Evolutionary conservation across 805 yeast species (phyloP), one percentile per base, ranked within the genome.

Genomic region (Yarrowia alimentaria): DNA sequence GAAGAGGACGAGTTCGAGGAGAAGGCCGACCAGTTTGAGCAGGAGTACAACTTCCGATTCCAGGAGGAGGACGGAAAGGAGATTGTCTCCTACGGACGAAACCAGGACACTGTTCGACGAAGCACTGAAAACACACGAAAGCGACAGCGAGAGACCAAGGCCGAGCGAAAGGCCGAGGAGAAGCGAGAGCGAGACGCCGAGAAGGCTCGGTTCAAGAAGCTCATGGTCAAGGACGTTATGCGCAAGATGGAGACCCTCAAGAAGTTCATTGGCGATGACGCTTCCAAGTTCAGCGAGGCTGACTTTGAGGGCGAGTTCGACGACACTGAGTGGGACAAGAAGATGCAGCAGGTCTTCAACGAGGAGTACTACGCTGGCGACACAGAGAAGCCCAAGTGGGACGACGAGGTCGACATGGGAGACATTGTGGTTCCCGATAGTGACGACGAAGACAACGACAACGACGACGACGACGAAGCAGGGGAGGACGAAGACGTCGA

Each of bases 31-130:
- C 72, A 79, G 61, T 89, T 87, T 60, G 99, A 93, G 67, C 80
- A 80, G 56, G 96, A 95, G 0, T 91, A 90, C 69, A 93, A 93
- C 62, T 91, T 91, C 74, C 78, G 99, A 64, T 93, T 78, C 64
- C 99, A 93, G 68, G 97, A 90, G 61, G 89, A 95, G 12, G 79
- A 81, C 57, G 77, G 96, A 6, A 87, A 91, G 0, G 96, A 91
- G 61, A 86, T 93, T 65, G 83, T 90, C 14, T 83, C 95, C 13
- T 93, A 91, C 70, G 97, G 98, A 2, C 88, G 99, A 77, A 65
- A 64, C 56, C 96, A 89, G 67, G 95, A 93, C 18, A 88, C 98
- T 0, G 74, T 89, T 62, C 81, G 99, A 70, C 76, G 99, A 63
- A 80, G 83, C 16, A 81, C 80, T 47, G 75, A 81, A 54, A 79